Evolutionary conservation across 2,329 filamentous ascomycete species (phyloP), one percentile per base, ranked within the genome.

Genomic region (Penicillium sp.): DNA sequence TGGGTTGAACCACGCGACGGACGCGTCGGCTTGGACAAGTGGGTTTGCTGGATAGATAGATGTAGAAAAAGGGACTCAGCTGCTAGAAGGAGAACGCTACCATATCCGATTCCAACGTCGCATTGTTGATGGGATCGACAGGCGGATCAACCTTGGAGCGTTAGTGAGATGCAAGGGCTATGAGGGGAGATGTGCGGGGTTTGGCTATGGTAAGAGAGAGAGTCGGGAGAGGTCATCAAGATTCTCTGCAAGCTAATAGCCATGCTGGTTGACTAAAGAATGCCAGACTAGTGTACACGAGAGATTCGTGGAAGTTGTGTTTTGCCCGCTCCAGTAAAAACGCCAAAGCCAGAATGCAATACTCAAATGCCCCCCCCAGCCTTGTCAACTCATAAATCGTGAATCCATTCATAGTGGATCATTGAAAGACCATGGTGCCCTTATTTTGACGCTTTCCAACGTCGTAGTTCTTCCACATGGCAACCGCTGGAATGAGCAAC

Each of bases 391-490:
- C n/a, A n/a, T n/a, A n/a, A n/a, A n/a, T n/a, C n/a, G n/a, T n/a
- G n/a, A n/a, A n/a, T n/a, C n/a, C n/a, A n/a, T n/a, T n/a, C n/a
- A n/a, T n/a, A n/a, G n/a, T 1, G n/a, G n/a, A n/a, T n/a, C 38
- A 48, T 7, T 44, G 34, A 25, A 46, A 50, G 28, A 45, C 33
- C 44, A 52, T 50, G 23, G 42, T 45, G 13, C 50, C 50, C 40
- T 50, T 50, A 34, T 50, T 50, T 29, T 50, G 47, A 37, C 50
- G 48, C 44, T 52, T 50, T 15, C 47, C 43, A 7, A 50, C 44
- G n/a, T 52, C 44, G 13, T 50, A 45, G n/a, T 52, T 52, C 36
- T 50, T 52, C 50, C 47, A 52, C 15, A 49, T 29, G 6, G 41
- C 47, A 17, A 52, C 41, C 2, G 41, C 38, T 4, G 50, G 50